Percentiles rank a stretch among this genome's conserved stretches.
These are phyloP conservation scores for Betula pendula DNA, from an alignment of 306 rosid species.

Conservation along the genomic window DNA sequence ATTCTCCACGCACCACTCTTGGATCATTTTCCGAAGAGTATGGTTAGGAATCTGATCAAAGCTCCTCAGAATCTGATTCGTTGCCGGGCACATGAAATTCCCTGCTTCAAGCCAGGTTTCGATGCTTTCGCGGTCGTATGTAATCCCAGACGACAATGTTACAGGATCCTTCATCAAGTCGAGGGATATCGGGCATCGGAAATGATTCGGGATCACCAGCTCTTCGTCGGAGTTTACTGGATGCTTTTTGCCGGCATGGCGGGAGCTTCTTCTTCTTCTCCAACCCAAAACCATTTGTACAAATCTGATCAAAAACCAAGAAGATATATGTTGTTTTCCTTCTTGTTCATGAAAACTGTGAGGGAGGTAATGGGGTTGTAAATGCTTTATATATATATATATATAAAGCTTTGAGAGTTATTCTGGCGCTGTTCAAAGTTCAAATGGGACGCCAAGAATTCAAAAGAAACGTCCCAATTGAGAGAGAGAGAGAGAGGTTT, in stretches of 20 bases:
- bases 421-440: slow-evolving; percentile 49
- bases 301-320: slow-evolving; percentile 12
- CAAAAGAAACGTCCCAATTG: slow-evolving; percentile 44
- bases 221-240: slow-evolving; percentile 32
- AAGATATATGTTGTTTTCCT: neutral
- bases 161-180: slow-evolving; percentile 86
- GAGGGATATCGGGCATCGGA: slow-evolving; percentile 64
- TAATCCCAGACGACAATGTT: slow-evolving; percentile 73
- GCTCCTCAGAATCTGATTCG: slow-evolving; percentile 50
- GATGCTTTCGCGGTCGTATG: slow-evolving; percentile 65
- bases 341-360: slow-evolving; percentile 26
- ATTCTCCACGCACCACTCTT: slow-evolving; percentile 73
- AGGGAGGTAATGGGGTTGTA: slow-evolving; percentile 12
- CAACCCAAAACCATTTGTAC: slow-evolving; percentile 61
- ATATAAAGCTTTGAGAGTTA: slow-evolving; percentile 22
- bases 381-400: slow-evolving; percentile 9
- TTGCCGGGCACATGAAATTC: slow-evolving; percentile 61
- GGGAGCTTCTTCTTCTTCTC: slow-evolving; percentile 41
- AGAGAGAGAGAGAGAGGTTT: neutral
- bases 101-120: slow-evolving; percentile 76
- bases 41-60: slow-evolving; percentile 73
- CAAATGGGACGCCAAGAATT: slow-evolving; percentile 24
- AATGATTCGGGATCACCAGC: slow-evolving; percentile 55
- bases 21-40: slow-evolving; percentile 59
- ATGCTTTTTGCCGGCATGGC: slow-evolving; percentile 18